Evolutionary conservation across 768 basidiomycete species (phyloP).

Genomic region (Suillus ampliporus): DNA sequence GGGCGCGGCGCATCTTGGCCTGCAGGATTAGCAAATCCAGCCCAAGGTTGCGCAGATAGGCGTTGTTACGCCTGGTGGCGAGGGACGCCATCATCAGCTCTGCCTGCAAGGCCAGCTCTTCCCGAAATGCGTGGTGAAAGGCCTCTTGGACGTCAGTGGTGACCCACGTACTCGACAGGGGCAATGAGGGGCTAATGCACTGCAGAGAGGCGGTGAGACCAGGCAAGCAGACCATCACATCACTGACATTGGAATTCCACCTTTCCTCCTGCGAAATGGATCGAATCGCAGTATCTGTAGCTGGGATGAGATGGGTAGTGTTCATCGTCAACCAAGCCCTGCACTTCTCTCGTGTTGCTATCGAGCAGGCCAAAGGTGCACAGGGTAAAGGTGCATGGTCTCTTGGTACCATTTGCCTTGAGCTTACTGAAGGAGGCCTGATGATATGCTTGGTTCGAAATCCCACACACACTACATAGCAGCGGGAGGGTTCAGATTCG

Average conservation of each 20-base stretch:
- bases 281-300: background rate
- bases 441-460: no score
- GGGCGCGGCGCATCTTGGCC: background rate
- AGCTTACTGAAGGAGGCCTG: background rate
- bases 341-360: background rate
- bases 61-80: background rate
- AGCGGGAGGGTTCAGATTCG: background rate
- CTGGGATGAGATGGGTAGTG: background rate
- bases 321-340: background rate
- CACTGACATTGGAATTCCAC: background rate
- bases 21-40: background rate
- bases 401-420: background rate
- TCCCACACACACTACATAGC: no score
- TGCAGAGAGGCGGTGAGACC: background rate
- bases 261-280: no score
- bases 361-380: background rate
- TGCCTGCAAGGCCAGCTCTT: background rate
- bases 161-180: background rate
- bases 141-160: background rate
- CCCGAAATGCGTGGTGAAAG: background rate
- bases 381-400: background rate
- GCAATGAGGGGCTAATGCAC: background rate
- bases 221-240: no score
- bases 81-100: background rate
- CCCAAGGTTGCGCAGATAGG: background rate